These are phyloP conservation scores for Cladosporium sp. DNA, from an alignment of 2,329 filamentous ascomycete genomes.

Conservation along the genomic window DNA sequence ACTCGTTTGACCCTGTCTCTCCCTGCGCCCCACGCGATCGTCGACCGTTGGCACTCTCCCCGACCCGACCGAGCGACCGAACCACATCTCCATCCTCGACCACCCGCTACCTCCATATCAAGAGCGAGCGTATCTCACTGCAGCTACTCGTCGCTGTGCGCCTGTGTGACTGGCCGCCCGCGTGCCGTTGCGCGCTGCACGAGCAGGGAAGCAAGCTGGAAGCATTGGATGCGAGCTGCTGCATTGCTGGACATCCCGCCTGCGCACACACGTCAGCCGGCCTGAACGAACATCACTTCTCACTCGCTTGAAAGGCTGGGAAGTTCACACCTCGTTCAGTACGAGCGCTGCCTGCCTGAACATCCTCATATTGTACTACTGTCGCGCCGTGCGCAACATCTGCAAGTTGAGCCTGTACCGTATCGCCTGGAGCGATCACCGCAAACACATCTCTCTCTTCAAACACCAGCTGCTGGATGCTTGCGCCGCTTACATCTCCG, in stretches of 20 bases:
- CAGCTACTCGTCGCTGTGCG: not conserved
- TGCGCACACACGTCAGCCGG: slow-evolving; percentile 9
- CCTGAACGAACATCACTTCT: not conserved
- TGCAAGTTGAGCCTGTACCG: not conserved
- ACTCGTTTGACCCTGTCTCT: not conserved
- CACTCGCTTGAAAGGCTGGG: not conserved
- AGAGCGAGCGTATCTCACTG: not conserved
- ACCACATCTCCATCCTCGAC: not conserved
- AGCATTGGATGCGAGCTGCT: too few species aligned
- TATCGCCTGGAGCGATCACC: slow-evolving; percentile 9
- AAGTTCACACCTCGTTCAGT: not conserved
- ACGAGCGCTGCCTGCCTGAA: not conserved
- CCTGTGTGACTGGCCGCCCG: too few species aligned
- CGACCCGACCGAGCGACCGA: not conserved
- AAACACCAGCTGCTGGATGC: not conserved
- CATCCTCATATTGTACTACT: not conserved
- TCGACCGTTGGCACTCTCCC: slow-evolving; percentile 4
- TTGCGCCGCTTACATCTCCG: slow-evolving; percentile 3
- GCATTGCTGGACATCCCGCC: not conserved
- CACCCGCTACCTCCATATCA: not conserved
- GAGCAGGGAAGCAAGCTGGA: too few species aligned
- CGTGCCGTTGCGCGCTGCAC: not conserved
- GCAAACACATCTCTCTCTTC: not conserved
- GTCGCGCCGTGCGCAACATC: slow-evolving; percentile 5
- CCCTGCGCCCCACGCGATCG: not conserved